Percentiles rank a stretch among this genome's conserved stretches.
phyloP scores from a whole-genome alignment of 2,329 filamentous ascomycete species.

The Parascedosporium putredinis region DNA sequence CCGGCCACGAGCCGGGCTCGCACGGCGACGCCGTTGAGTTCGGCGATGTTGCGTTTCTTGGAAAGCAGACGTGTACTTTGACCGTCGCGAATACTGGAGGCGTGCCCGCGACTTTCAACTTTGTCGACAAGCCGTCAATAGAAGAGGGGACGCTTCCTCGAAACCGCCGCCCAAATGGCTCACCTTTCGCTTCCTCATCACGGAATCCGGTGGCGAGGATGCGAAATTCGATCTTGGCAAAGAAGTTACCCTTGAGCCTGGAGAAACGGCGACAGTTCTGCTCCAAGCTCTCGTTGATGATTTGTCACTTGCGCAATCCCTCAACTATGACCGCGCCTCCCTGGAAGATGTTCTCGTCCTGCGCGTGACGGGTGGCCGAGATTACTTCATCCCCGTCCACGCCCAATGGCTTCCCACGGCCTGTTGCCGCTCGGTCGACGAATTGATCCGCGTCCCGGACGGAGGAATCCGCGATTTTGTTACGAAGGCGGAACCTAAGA shows the following conservation, averaged over 20 bases:
- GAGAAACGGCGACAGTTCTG: conserved; percentile 65
- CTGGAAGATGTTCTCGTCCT: conserved; percentile 86
- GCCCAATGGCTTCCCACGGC: conserved; percentile 72
- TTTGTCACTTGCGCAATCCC: conserved; percentile 49
- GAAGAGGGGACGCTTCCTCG: conserved; percentile 19
- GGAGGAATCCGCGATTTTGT: conserved; percentile 58
- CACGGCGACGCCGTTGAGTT: conserved; percentile 61
- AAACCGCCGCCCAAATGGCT: conserved; percentile 52
- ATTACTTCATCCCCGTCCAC: conserved; percentile 80
- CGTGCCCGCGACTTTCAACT: conserved; percentile 67
- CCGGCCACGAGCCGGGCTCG: conserved; percentile 18
- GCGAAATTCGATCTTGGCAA: conserved; percentile 25
- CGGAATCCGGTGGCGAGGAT: neutral
- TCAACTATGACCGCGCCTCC: conserved; percentile 57
- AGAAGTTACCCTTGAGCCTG: conserved; percentile 66
- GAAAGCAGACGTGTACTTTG: conserved; percentile 53
- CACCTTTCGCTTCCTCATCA: conserved; percentile 49
- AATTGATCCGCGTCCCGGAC: conserved; percentile 74
- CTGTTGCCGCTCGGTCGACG: conserved; percentile 78
- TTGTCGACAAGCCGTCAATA: conserved; percentile 59
- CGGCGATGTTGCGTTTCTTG: conserved; percentile 60
- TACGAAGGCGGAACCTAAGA: conserved; percentile 20
- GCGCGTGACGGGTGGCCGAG: conserved; percentile 70
- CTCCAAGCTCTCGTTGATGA: conserved; percentile 58
- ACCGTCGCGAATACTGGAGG: conserved; percentile 90